Base-by-base conservation (phyloP, 768 basidiomycete species). In the Amylocystis lapponica region DNA sequence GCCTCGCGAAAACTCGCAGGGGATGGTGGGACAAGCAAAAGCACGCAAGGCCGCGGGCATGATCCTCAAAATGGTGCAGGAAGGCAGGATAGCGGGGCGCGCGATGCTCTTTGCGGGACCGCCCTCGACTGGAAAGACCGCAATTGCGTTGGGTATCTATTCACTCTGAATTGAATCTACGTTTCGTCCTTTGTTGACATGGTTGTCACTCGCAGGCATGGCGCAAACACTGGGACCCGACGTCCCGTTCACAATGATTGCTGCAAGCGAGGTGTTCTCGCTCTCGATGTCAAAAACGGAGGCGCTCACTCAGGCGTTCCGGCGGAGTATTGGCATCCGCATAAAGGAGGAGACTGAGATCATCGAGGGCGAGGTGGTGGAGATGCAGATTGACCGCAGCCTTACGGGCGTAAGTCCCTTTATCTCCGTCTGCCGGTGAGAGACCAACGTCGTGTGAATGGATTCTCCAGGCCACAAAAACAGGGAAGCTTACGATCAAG, bases 271-370 rank as follows among this genome's bases (percentile, higher is more conserved):
- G 65, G 94, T 99, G 46, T 98, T 95, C 70, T 97, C 94, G 33
- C 74, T 96, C 27, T 91, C 93, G 56, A 96, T 98, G 90, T 93
- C 88, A 22, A 98, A 97, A 68, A 99, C 96, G 2, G 96, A 99
- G 61, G 93, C 93, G 17, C 76, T 99, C 47, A 98, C 94, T 0
- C 95, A 98, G 61, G 92, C 94, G 0, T 90, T 99, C 66, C 75
- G 95, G 54, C 73, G 95, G 55, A 92, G 91, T 58, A 99, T 99
- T 57, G 96, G 95, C 14, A 93, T 99, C 1, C 75, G 95, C 35
- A 97, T 99, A 59, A 95, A 90, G 62, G 96, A 98, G 61, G 95
- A 98, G 69, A 88, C 88, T 2, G 96, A 99, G 58, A 76, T 99
- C 38, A 93, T 98, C 50, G 93, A 96, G 60, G 96, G 96, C 41